Evolutionary conservation across 2,329 filamentous ascomycete genomes (phyloP), one percentile per base, ranked within the genome.

Genomic region (Apiospora koreana): DNA sequence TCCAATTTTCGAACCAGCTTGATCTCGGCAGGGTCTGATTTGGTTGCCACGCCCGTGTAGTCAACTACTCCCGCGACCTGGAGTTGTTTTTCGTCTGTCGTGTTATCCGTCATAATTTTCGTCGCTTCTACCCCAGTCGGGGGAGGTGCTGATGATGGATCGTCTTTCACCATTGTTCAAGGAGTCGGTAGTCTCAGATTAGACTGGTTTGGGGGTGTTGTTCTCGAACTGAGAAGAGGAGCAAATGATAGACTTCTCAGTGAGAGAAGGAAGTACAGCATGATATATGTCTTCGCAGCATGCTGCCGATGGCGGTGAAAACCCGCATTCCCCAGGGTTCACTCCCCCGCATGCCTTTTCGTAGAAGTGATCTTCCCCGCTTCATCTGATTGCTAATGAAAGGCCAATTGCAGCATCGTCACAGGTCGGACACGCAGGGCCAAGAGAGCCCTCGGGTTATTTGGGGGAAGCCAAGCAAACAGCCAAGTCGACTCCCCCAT

Each of bases 1-100:
- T 82, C 80, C 2, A 82, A 74, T 71, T 81, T 81, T 38, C 73
- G 77, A 38, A 82, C 80, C 12, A 82, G 74, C 8, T 75, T 76
- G 70, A 81, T 81, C 71, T 82, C 80, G 31, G 71, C 76, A 23
- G 76, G 77, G 65, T 81, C 76, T 21, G 78, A 78, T 71, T 81
- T 81, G 62, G 75, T 74, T 14, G 65, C 65, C 18, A 43, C 45
- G 25, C 65, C 65, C 1, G 65, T 67, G 18, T 67, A 67, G 25
- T 67, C 65, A 23, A 67, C 23, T n/a, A 28, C 42, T 7, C 42
- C 65, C 3, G 25, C 41, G 42, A 8, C 42, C 3, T 31, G 9
- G 8, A 3, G 2, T 10, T 31, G 43, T 21, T 68, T 54, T n/a
- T 48, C 67, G 45, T 68, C 67, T 3, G 31, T 7, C 21, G 54